Conservation (phyloP, 805 yeast species). For the Pichia sporocuriosa region DNA sequence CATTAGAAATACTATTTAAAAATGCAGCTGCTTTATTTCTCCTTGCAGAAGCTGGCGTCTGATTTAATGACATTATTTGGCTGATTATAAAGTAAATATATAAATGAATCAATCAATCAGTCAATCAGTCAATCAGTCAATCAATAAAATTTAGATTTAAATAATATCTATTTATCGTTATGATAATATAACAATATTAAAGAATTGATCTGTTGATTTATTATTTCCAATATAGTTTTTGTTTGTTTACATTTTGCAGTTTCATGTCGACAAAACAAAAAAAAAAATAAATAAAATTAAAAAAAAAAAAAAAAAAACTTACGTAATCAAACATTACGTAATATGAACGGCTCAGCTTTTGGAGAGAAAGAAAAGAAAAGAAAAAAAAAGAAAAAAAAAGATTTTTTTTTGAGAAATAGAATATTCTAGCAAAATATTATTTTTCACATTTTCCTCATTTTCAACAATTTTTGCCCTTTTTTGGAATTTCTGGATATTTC, state of each 20-base stretch:
- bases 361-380: constrained; percentile 9
- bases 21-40: constrained; percentile 7
- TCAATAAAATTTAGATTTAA: too few species aligned
- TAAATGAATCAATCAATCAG: too few species aligned
- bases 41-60: background rate
- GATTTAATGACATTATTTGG: too few species aligned
- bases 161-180: too few species aligned
- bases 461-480: background rate
- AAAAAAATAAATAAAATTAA: background rate
- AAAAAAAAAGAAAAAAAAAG: background rate
- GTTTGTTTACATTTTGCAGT: background rate
- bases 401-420: background rate
- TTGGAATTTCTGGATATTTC: background rate
- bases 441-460: background rate
- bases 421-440: background rate
- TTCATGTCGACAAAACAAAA: background rate
- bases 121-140: too few species aligned
- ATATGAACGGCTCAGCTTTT: too few species aligned
- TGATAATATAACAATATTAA: too few species aligned
- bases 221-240: background rate
- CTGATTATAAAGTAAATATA: too few species aligned
- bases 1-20: constrained; percentile 5
- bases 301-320: background rate
- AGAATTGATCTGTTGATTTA: background rate
- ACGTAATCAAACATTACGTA: background rate